phyloP scores from a whole-genome alignment of 192 early-diverging fungal species.

The Borealophlyctis nickersoniae region DNA sequence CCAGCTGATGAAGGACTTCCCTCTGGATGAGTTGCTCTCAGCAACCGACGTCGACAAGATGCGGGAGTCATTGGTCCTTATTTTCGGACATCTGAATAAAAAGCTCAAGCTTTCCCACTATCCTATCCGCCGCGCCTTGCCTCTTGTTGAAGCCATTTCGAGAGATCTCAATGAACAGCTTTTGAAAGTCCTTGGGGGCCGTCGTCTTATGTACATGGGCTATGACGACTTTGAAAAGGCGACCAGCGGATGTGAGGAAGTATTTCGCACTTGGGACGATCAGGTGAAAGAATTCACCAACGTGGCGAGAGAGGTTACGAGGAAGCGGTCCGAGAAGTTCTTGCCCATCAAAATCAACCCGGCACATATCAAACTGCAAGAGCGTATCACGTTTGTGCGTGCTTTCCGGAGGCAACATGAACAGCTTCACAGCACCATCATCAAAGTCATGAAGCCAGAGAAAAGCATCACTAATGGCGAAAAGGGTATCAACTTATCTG shows the following conservation, averaged over 20 bases:
- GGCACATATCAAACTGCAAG: slow-evolving; percentile 89
- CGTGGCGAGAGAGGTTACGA: slow-evolving; percentile 89
- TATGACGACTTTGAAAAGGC: slow-evolving; percentile 89
- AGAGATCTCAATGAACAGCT: slow-evolving; percentile 93
- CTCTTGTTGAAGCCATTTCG: slow-evolving; percentile 92
- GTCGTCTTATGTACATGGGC: slow-evolving; percentile 90
- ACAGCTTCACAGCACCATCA: slow-evolving; percentile 94
- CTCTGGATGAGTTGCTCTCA: slow-evolving; percentile 91
- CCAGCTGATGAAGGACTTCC: slow-evolving; percentile 98
- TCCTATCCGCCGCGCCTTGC: slow-evolving; percentile 81
- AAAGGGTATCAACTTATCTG: slow-evolving; percentile 51
- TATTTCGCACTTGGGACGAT: slow-evolving; percentile 93
- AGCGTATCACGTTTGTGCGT: slow-evolving; percentile 85
- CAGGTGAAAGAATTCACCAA: slow-evolving; percentile 93
- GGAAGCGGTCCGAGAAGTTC: slow-evolving; percentile 91
- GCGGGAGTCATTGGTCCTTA: slow-evolving; percentile 66
- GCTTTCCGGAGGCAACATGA: slow-evolving; percentile 96
- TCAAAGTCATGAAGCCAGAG: slow-evolving; percentile 81
- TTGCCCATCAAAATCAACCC: slow-evolving; percentile 91
- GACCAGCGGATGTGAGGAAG: slow-evolving; percentile 76
- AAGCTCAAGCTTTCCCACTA: slow-evolving; percentile 87
- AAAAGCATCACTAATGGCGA: slow-evolving; percentile 33
- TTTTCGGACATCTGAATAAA: slow-evolving; percentile 96
- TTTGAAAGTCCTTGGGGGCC: slow-evolving; percentile 78
- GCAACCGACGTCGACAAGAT: slow-evolving; percentile 89